Conservation (phyloP, 805 yeast genomes). For the Starmerella tilneyi region DNA sequence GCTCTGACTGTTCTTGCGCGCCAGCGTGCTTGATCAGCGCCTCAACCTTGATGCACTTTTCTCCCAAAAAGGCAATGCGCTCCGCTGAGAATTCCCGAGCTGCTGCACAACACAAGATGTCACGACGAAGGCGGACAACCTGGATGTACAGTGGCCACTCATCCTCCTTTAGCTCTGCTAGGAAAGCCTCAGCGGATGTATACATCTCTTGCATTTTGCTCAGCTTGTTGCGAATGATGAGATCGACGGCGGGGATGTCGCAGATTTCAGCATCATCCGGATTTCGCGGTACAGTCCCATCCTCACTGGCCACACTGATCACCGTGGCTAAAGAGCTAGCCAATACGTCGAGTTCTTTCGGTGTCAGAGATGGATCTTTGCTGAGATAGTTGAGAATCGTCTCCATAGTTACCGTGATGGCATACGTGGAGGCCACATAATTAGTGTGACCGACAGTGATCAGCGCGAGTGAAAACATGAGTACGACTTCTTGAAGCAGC, state of each 20-base stretch:
- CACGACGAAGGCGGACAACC: constrained; percentile 25
- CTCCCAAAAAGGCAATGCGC: constrained; percentile 9
- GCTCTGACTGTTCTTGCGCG: constrained; percentile 1
- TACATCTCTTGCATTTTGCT: constrained; percentile 2
- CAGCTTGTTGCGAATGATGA: constrained; percentile 4
- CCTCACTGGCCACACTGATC: neutral
- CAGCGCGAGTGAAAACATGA: constrained; percentile 72
- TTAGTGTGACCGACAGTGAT: constrained; percentile 85
- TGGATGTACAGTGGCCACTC: constrained; percentile 22
- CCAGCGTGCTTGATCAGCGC: neutral
- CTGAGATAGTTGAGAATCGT: constrained; percentile 71
- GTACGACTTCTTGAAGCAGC: constrained; percentile 15
- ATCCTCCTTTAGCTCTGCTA: constrained; percentile 16
- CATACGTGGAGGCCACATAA: constrained; percentile 89
- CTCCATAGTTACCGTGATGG: constrained; percentile 76
- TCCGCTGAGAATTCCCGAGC: constrained; percentile 7
- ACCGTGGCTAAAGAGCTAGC: neutral
- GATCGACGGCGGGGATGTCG: constrained; percentile 2
- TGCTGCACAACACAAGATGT: constrained; percentile 16
- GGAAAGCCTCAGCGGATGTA: neutral
- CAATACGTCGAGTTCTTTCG: constrained; percentile 72
- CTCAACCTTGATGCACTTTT: constrained; percentile 12
- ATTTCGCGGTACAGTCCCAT: neutral
- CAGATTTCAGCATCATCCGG: neutral
- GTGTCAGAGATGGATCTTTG: constrained; percentile 73